Evolutionary conservation across 2,329 filamentous ascomycete species (phyloP).

Genomic region (Fusarium foetens): DNA sequence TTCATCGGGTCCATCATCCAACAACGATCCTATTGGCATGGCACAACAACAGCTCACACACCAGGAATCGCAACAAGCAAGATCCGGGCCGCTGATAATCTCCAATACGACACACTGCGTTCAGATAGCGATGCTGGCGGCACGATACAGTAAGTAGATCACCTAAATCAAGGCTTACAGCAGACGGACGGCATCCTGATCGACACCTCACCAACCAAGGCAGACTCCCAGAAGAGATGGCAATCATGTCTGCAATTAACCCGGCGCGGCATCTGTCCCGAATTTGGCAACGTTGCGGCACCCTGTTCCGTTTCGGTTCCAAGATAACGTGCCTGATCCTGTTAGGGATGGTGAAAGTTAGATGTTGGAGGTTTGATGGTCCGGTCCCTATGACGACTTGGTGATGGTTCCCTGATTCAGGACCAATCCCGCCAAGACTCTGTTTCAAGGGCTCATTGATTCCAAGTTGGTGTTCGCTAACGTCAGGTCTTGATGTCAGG

Average conservation of each 20-base stretch:
- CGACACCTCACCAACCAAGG: constrained; percentile 27
- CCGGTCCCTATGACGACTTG: constrained; percentile 31
- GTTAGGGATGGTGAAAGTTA: constrained; percentile 11
- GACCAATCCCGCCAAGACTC: constrained; percentile 13
- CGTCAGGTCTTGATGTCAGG: constrained; percentile 20
- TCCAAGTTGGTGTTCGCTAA: constrained; percentile 19
- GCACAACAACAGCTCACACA: constrained; percentile 8
- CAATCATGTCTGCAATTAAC: constrained; percentile 12
- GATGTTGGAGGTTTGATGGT: constrained; percentile 5
- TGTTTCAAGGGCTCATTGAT: constrained; percentile 21
- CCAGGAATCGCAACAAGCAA: constrained; percentile 25
- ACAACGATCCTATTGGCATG: constrained; percentile 12
- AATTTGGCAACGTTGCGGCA: constrained; percentile 12
- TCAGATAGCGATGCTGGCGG: not conserved
- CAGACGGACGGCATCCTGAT: constrained; percentile 19
- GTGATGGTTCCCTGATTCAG: constrained; percentile 31
- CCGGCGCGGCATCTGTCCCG: constrained; percentile 25
- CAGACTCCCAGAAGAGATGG: constrained; percentile 6
- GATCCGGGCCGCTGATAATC: constrained; percentile 24
- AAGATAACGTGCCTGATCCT: constrained; percentile 9
- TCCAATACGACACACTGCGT: not conserved
- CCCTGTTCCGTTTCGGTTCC: constrained; percentile 7
- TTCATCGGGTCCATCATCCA: constrained; percentile 32
- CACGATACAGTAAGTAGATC: constrained; percentile 9
- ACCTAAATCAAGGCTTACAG: not conserved